A percentile compares a stretch with the other conserved stretches of the same genome.
Evolutionary conservation across 2,329 filamentous ascomycete genomes (phyloP).

Genomic region (Grosmannia clavigera): DNA sequence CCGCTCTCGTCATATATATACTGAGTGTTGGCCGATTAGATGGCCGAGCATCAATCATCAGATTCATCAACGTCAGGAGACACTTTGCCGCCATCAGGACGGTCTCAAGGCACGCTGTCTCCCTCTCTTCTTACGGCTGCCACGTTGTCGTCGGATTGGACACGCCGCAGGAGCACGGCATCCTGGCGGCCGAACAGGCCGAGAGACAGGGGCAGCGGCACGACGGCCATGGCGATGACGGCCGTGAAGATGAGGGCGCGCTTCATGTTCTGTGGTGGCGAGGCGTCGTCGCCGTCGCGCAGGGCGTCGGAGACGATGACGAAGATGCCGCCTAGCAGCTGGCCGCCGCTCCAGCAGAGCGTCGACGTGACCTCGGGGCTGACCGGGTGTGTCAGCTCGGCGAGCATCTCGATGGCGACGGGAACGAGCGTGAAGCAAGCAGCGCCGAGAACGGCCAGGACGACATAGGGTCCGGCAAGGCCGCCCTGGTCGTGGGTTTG

Average conservation of each 20-base stretch:
- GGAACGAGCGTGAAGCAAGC: conserved; percentile 71
- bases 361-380: conserved; percentile 76
- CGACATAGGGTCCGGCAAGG: conserved; percentile 58
- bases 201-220: conserved; percentile 56
- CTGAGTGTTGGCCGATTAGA: neutral
- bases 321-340: conserved; percentile 74
- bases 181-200: conserved; percentile 55
- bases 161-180: conserved; percentile 36
- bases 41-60: no score
- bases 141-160: conserved; percentile 26
- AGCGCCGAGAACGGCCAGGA: conserved; percentile 67
- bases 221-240: conserved; percentile 50
- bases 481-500: conserved; percentile 33
- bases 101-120: neutral
- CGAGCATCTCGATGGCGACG: conserved; percentile 73
- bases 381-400: conserved; percentile 77
- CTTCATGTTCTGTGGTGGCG: conserved; percentile 61
- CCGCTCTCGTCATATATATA: neutral
- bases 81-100: neutral
- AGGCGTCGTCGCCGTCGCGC: conserved; percentile 35
- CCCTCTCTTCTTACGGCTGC: no score
- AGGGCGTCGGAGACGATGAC: conserved; percentile 73
- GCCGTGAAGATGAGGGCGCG: conserved; percentile 68
- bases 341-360: conserved; percentile 75
- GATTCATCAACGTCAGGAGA: no score